phyloP scores from a whole-genome alignment of 352 stramenopile species.

The Peronospora belbahrii region DNA sequence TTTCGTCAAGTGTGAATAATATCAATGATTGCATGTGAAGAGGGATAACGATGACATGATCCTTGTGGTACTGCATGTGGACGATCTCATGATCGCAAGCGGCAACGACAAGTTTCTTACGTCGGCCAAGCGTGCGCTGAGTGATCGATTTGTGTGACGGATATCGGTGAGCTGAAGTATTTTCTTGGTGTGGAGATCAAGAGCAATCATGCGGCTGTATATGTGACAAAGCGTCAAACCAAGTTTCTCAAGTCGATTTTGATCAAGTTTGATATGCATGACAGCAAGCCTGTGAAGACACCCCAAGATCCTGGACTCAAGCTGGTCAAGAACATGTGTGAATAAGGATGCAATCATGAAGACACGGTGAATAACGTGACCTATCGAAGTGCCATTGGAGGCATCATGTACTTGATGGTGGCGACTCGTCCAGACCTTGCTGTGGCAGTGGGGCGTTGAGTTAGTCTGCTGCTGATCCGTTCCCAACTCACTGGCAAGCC shows the following conservation, averaged over 20 bases:
- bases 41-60: constrained; percentile 5
- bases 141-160: background rate
- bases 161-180: background rate
- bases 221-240: background rate
- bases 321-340: background rate
- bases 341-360: background rate
- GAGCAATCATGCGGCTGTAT: background rate
- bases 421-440: constrained; percentile 8
- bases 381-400: constrained; percentile 9
- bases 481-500: background rate
- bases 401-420: constrained; percentile 15
- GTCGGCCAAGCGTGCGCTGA: background rate
- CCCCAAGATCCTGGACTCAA: background rate
- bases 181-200: background rate
- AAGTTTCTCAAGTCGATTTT: background rate
- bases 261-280: background rate
- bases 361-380: constrained; percentile 8
- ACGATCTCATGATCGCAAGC: constrained; percentile 7
- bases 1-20: background rate
- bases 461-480: background rate
- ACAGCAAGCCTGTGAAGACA: background rate
- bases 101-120: background rate
- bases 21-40: constrained; percentile 4
- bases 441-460: background rate
- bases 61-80: constrained; percentile 6